Evolutionary conservation across 257 asterid genomes (phyloP).

Genomic region (Forsythia suspensa): DNA sequence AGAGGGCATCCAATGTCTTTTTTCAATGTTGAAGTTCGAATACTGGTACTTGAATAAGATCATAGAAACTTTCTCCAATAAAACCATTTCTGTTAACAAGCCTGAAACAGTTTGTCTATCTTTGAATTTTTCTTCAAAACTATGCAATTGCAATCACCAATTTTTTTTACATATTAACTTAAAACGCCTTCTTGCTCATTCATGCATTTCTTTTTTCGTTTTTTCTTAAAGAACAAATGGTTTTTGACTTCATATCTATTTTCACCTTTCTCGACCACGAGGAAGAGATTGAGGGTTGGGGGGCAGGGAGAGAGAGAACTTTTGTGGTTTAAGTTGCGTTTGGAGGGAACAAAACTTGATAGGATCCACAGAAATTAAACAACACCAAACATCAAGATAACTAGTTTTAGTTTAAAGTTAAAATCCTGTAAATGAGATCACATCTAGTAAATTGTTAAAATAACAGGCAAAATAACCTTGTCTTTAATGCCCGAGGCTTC

Average conservation of each 20-base stretch:
- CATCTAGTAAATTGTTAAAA: neutral
- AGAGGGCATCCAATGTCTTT: neutral
- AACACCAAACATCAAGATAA: neutral
- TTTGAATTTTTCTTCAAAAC: neutral
- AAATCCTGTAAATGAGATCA: neutral
- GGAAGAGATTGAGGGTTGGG: neutral
- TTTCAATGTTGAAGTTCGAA: too few species aligned
- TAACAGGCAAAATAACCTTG: neutral
- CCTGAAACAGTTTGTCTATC: neutral
- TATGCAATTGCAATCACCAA: neutral
- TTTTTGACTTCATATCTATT: neutral
- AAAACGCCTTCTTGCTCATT: neutral
- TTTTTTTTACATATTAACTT: neutral
- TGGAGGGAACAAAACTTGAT: neutral
- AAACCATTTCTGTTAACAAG: neutral
- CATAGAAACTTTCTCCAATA: neutral
- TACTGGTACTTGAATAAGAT: neutral
- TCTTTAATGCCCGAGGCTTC: neutral
- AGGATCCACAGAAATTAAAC: neutral
- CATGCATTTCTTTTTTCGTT: neutral
- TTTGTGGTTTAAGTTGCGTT: neutral
- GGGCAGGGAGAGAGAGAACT: neutral
- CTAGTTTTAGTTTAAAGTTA: neutral
- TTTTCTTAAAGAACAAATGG: too few species aligned
- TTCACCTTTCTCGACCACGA: neutral